A percentile compares a stretch with the other conserved stretches of the same genome.
Conservation (phyloP, 345 rosid genomes). For the Streptanthus diversifolius region DNA sequence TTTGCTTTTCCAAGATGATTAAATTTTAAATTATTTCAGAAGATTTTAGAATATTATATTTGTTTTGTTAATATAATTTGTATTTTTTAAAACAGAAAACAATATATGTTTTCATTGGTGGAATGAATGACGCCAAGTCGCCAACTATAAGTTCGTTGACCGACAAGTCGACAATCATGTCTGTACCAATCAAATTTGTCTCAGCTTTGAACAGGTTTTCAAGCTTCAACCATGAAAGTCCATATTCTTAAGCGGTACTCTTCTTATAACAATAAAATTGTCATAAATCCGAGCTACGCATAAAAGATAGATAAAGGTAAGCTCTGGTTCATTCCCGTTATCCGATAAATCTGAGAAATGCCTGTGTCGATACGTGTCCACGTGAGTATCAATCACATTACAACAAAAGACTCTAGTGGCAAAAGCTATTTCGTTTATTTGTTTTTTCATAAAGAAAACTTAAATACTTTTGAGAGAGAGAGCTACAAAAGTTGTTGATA, state of each 20-base stretch:
- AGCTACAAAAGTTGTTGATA: slow-evolving; percentile 20
- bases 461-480: neutral
- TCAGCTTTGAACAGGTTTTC: neutral
- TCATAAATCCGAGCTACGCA: neutral
- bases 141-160: slow-evolving; percentile 6
- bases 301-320: neutral
- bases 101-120: no score
- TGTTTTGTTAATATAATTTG: no score
- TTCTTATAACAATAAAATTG: neutral
- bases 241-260: neutral
- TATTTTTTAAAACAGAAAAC: no score
- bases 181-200: neutral
- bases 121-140: neutral
- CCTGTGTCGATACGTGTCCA: neutral
- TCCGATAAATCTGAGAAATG: slow-evolving; percentile 3
- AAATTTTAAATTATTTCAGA: no score
- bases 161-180: neutral
- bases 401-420: slow-evolving; percentile 4
- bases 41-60: no score
- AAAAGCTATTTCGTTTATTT: slow-evolving; percentile 3
- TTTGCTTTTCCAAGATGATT: no score
- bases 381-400: slow-evolving; percentile 4
- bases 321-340: slow-evolving; percentile 9
- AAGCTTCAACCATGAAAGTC: neutral
- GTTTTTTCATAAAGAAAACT: neutral